Evolutionary conservation across 192 early-diverging fungal species (phyloP), one percentile per base, ranked within the genome.

Genomic region (Rhizophagus prolifer): DNA sequence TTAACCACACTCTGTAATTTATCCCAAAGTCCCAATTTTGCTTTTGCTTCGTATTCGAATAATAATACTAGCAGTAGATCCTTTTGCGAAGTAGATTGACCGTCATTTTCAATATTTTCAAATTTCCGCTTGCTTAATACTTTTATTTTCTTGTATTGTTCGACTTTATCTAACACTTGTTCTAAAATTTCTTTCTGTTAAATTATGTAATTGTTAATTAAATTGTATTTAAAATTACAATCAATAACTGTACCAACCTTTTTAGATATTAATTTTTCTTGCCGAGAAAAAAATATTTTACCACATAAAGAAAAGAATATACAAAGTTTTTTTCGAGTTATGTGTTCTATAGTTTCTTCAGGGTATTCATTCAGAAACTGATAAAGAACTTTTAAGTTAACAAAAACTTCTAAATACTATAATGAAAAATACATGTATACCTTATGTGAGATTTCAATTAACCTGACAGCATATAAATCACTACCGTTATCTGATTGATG

Each of bases 31-130:
- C 66, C 28, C 62, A 79, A 66, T 34, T 65, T 63, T 13, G 65
- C 41, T 66, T 70, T 79, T n/a, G 78, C 78, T 65, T 79, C 78
- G 65, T 74, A 79, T 25, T 79, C 78, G 38, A 79, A 79, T 50
- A 79, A 66, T 13, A 74, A 28, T 25, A 79, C 23, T 30, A 79
- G n/a, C 9, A 76, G n/a, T 12, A 62, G n/a, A 76, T 76, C 74
- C 19, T 16, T 73, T 73, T 73, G 66, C 26, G 66, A 19, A 12
- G 21, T 31, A 13, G 50, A 26, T 73, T 71, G 19, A 34, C 28
- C 19, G 31, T 76, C 74, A 38, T 54, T 58, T n/a, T 47, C 26
- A 31, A 26, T 46, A 30, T 75, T 63, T 23, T 50, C 9, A 34
- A 47, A 41, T 34, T 76, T 76, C 31, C 74, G 36, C 34, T 58